Evolutionary conservation across 106 monocot genomes (phyloP).

Genomic region (Platanthera guangdongensis): DNA sequence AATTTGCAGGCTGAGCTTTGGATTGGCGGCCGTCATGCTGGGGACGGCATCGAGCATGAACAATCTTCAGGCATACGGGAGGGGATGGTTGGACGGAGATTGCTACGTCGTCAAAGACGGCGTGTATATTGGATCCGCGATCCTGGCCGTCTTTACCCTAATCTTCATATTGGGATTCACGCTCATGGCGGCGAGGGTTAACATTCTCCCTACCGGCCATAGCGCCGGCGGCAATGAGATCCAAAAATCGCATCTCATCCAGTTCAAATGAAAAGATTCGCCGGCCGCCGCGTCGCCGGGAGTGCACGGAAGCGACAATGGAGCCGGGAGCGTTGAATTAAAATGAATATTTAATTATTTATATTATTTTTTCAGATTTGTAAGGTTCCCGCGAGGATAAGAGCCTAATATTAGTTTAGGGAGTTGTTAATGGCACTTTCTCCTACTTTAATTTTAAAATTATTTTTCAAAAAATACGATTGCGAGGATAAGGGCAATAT

Average conservation of each 20-base stretch:
- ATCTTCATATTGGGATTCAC: conserved; percentile 28
- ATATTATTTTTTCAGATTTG: neutral
- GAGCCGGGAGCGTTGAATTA: neutral
- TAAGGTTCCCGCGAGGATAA: neutral
- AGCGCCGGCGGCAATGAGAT: neutral
- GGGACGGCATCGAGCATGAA: conserved; percentile 76
- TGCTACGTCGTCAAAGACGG: conserved; percentile 76
- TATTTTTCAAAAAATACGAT: too few relatives aligned
- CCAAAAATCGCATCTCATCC: neutral
- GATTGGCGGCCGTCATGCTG: conserved; percentile 36
- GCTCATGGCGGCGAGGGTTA: conserved; percentile 2
- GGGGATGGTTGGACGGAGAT: conserved; percentile 73
- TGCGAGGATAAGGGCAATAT: too few relatives aligned
- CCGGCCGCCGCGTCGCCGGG: neutral
- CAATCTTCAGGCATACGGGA: conserved; percentile 50
- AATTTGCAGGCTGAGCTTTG: conserved; percentile 50
- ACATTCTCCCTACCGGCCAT: neutral
- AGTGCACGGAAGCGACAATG: neutral
- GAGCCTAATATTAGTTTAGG: too few relatives aligned
- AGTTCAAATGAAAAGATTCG: neutral
- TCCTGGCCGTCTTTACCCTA: conserved; percentile 22
- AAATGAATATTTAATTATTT: neutral
- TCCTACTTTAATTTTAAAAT: too few relatives aligned
- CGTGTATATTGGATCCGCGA: conserved; percentile 41
- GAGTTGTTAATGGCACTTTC: too few relatives aligned